Base-by-base conservation (phyloP, 768 basidiomycete species). In the Rhodotorula paludigena region DNA sequence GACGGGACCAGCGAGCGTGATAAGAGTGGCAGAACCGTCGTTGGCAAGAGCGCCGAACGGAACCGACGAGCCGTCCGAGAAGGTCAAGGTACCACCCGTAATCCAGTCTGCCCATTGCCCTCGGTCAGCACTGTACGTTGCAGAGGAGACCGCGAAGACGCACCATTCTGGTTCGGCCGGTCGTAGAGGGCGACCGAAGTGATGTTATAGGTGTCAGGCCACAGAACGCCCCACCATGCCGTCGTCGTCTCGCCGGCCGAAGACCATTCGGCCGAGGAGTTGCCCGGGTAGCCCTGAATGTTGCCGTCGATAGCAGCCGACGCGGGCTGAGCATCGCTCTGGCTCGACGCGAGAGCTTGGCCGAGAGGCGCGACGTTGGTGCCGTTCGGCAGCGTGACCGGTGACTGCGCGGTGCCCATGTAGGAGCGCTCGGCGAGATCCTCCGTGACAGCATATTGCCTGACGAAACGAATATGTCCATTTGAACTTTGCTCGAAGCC, bases 21-120 rank as follows among this genome's bases (percentile, higher is more conserved):
- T 33, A 28, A 60, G 52, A 1, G 72, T 67, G 14, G 72, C 72
- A 11, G 68, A 67, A 25, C 72, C 72, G 30, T 70, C 68, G 63
- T 73, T 73, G 38, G 57, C 57, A 38, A 73, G 72, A n/a, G 64
- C 57, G 20, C 63, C 64, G 44, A 68, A 36, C 1, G 56, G 16
- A 23, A 64, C 49, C 5, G 65, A 44, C 36, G 67, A 60, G 5
- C 65, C 62, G 38, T 68, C 72, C 15, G 39, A 32, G 44, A 66
- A 67, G 12, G 57, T 61, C 36, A 73, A 51, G 4, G 72, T 73
- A 6, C 59, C 60, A 38, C 64, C 59, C 3, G 63, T 64, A 54
- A 73, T 56, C 51, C 62, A 52, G 16, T 65, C 59, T 59, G 47
- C 35, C 25, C 2, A 8, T 23, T 38, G 33, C 15, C 5, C 18